Conservation (phyloP, 1,139 yeast genomes). For the Pichia norvegensis region DNA sequence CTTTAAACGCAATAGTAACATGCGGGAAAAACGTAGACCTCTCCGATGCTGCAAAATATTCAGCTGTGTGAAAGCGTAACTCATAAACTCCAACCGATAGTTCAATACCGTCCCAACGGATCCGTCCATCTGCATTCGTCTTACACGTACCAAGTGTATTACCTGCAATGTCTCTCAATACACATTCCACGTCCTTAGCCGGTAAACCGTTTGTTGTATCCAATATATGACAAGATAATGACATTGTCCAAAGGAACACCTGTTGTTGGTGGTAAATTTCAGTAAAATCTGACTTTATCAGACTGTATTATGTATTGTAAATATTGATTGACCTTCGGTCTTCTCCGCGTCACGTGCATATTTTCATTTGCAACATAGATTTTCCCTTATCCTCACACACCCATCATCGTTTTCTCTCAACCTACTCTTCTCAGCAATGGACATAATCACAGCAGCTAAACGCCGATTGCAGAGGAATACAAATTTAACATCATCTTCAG, state of each 20-base stretch:
- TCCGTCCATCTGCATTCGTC: slow-evolving; percentile 75
- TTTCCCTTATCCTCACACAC: too few species aligned
- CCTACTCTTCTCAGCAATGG: not conserved
- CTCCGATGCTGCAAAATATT: slow-evolving; percentile 41
- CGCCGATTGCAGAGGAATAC: slow-evolving; percentile 1
- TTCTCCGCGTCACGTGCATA: not conserved
- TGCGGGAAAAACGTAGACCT: slow-evolving; percentile 67
- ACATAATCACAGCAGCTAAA: slow-evolving; percentile 6
- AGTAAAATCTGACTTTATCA: too few species aligned
- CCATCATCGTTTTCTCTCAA: too few species aligned
- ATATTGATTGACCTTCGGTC: too few species aligned
- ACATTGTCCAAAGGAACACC: not conserved
- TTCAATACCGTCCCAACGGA: slow-evolving; percentile 39
- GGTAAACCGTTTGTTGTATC: slow-evolving; percentile 84
- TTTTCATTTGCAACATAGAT: not conserved
- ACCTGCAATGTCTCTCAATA: slow-evolving; percentile 37
- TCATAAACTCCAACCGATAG: slow-evolving; percentile 59
- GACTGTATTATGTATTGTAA: too few species aligned
- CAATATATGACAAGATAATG: slow-evolving; percentile 72
- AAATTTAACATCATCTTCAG: not conserved
- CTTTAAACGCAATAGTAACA: slow-evolving; percentile 67
- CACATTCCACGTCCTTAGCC: slow-evolving; percentile 59
- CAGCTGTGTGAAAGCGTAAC: slow-evolving; percentile 66
- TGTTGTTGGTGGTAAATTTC: too few species aligned
- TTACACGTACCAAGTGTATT: slow-evolving; percentile 46